A percentile compares a stretch with the other conserved stretches of the same genome.
phyloP scores from a whole-genome alignment of 805 yeast species.

The Monosporozyma solicola region DNA sequence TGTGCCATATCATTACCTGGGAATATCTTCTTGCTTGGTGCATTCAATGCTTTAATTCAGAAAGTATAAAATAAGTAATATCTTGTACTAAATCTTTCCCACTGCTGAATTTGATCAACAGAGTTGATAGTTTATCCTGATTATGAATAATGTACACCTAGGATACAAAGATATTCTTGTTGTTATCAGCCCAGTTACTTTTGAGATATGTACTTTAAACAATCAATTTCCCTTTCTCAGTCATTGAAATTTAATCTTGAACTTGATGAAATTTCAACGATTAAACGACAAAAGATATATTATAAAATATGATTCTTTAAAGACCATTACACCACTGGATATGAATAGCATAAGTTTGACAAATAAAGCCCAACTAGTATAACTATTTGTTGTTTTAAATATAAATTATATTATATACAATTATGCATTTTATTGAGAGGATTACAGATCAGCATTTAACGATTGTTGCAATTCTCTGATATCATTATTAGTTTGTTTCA shows the following conservation, averaged over 20 bases:
- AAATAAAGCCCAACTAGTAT: not conserved
- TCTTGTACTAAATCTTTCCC: not conserved
- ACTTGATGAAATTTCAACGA: not conserved
- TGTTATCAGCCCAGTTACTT: not conserved
- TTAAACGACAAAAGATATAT: not conserved
- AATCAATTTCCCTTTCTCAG: not conserved
- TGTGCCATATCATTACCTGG: not conserved
- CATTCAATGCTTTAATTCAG: not conserved
- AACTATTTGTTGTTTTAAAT: not conserved
- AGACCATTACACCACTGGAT: not conserved
- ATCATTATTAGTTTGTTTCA: conserved; percentile 39
- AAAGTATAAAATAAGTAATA: not conserved
- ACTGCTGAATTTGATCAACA: not conserved
- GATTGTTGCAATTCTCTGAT: conserved; percentile 45
- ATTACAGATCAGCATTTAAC: conserved; percentile 16
- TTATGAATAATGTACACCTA: too few relatives aligned
- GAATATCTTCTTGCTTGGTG: not conserved
- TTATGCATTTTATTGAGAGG: not conserved
- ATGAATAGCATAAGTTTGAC: too few relatives aligned
- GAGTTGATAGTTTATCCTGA: too few relatives aligned
- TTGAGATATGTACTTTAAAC: not conserved
- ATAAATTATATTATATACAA: not conserved
- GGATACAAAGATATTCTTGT: not conserved
- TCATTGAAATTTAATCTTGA: not conserved
- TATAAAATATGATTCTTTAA: not conserved